phyloP scores from a whole-genome alignment of 805 yeast genomes.

The Kuraishia ogatae region DNA sequence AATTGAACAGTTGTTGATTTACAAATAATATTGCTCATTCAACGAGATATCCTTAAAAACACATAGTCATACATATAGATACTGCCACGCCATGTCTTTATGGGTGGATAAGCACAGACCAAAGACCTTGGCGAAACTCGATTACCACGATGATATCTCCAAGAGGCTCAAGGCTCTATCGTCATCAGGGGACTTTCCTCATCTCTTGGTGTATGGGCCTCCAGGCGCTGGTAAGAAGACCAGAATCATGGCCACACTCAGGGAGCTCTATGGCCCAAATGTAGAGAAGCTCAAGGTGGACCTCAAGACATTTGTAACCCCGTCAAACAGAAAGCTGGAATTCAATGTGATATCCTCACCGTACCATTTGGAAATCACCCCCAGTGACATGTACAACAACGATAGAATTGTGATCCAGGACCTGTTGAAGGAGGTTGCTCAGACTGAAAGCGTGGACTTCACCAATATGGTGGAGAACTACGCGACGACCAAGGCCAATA shows the following conservation, averaged over 20 bases:
- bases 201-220: constrained; percentile 87
- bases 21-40: too few relatives aligned
- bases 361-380: constrained; percentile 89
- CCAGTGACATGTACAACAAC: constrained; percentile 92
- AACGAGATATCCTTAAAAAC: too few relatives aligned
- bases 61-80: too few relatives aligned
- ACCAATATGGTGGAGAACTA: constrained; percentile 23
- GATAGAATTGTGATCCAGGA: constrained; percentile 95
- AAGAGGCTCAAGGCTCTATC: constrained; percentile 53
- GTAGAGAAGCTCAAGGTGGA: constrained; percentile 85
- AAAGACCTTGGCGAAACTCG: constrained; percentile 47
- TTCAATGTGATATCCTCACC: constrained; percentile 90
- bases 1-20: too few relatives aligned
- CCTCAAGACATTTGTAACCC: constrained; percentile 71
- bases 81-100: constrained; percentile 53
- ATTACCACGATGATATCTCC: constrained; percentile 62
- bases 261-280: constrained; percentile 74
- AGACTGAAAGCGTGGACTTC: constrained; percentile 90
- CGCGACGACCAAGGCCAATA: constrained; percentile 23
- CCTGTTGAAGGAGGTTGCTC: constrained; percentile 87
- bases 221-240: constrained; percentile 97
- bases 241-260: constrained; percentile 70
- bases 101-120: constrained; percentile 98
- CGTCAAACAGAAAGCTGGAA: constrained; percentile 71
- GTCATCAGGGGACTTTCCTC: constrained; percentile 83